Base-by-base conservation (phyloP, 768 basidiomycete species). In the Cyathus striatus region DNA sequence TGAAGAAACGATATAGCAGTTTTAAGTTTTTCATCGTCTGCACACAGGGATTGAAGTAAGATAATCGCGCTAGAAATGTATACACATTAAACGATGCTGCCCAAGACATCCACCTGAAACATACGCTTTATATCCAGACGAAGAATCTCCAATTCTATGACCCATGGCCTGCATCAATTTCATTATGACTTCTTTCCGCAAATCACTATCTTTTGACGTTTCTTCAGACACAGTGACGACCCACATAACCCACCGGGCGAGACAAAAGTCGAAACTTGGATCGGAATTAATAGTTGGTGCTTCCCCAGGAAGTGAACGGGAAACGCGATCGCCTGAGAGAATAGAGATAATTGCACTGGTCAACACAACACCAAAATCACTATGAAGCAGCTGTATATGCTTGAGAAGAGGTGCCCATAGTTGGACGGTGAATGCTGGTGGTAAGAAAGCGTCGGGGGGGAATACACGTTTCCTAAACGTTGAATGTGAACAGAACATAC, bases 181-280 rank as follows among this genome's bases (percentile, higher is more conserved):
- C 10, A 69, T 52, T 20, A 79, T 58, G 1, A 68, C 54, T 32
- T 78, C 71, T 43, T 67, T 76, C 45, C 64, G 66, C 23, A 80
- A 44, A 43, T 76, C 72, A 12, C 54, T 49, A n/a, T n/a, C n/a
- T n/a, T n/a, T n/a, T 23, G 57, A 52, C 17, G 56, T 57, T 14
- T 47, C 53, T 6, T 61, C 61, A 62, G 64, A 72, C 10, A 54
- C 63, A 26, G 73, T 66, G 20, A 75, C 57, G 23, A 69, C 65
- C 87, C 88, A 90, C 17, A 69, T 63, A 3, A 64, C 75, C 89
- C 89, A 91, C 41, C 78, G 75, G 9, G 83, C 81, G 7, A 89
- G 63, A 50, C 80, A 84, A 42, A 69, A 60, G 34, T 73, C 68
- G 53, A 81, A 81, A 1, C 78, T 69, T 5, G 58, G 41, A 53